Evolutionary conservation across 2,329 filamentous ascomycete species (phyloP).

Genomic region (Apiospora malaysiana): DNA sequence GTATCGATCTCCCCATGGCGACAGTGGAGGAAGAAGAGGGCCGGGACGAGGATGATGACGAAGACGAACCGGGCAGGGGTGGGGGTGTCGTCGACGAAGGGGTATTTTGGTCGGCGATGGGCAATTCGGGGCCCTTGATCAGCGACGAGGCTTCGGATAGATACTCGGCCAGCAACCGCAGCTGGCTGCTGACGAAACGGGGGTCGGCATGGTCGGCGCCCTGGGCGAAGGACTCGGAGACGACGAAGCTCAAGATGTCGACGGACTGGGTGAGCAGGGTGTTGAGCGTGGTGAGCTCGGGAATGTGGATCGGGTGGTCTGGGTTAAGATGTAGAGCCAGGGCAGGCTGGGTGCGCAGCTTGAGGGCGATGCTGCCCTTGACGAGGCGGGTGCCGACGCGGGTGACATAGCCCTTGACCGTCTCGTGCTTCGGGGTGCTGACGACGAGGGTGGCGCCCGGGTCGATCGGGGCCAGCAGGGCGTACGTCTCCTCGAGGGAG

Average conservation of each 20-base stretch:
- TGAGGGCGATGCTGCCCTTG: conserved; percentile 83
- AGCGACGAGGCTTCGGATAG: conserved; percentile 57
- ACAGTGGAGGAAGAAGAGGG: conserved; percentile 1
- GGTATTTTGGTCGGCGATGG: conserved; percentile 34
- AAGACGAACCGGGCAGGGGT: conserved; percentile 24
- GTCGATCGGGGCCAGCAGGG: conserved; percentile 82
- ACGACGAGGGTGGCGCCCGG: conserved; percentile 88
- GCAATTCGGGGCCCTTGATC: conserved; percentile 61
- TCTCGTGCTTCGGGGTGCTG: conserved; percentile 85
- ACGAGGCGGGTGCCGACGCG: conserved; percentile 89
- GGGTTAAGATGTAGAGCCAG: conserved; percentile 56
- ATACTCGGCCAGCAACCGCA: conserved; percentile 61
- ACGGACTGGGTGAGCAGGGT: conserved; percentile 83
- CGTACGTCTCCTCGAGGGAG: conserved; percentile 87
- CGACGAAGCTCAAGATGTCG: conserved; percentile 80
- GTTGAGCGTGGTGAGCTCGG: conserved; percentile 73
- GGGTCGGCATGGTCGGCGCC: conserved; percentile 53
- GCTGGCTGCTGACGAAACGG: conserved; percentile 63
- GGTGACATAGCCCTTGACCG: conserved; percentile 90
- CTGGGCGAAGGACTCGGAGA: conserved; percentile 67
- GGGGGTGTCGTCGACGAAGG: conserved; percentile 18
- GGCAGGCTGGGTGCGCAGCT: conserved; percentile 70
- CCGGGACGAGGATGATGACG: conserved; percentile 11
- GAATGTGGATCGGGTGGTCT: conserved; percentile 61
- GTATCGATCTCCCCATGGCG: conserved; percentile 21